Base-by-base conservation (phyloP, 1,284 basidiomycete species). In the Cryptococcus jaspeensis region DNA sequence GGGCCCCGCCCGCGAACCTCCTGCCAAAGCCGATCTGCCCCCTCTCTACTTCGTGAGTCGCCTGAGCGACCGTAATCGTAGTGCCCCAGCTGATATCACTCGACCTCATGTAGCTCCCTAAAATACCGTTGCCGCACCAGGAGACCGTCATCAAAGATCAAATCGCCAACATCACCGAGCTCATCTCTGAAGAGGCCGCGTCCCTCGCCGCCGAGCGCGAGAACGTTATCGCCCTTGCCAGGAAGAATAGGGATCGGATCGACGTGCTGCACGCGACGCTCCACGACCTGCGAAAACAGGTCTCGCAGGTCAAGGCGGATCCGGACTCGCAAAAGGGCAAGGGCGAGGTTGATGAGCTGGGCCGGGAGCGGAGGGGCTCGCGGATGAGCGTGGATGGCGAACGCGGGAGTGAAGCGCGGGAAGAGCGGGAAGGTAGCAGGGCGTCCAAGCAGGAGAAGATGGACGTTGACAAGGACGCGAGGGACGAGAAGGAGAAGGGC, bases 41-140 rank as follows among this genome's bases (percentile, higher is more conserved):
- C 72, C 74, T 5, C 59, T 78, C 4, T 74, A 72, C 56, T 78
- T 70, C 50, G 75, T 77, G 44, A 54, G 75, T 66, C 5, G 7
- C 15, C 36, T 2, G 16, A 18, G 6, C 15, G 20, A n/a, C 32
- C n/a, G 22, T 35, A 9, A 40, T 39, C 20, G 3, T 28, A 28
- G 5, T 8, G 13, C 20, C 12, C 43, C 25, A 22, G 20, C 13
- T 44, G 20, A 23, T 32, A 7, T 38, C 13, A 20, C 28, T 36
- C 40, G 41, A 38, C 40, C 23, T 39, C 3, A 13, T 18, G 12
- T 46, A 77, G 75, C 53, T 74, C 15, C 76, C 76, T 0, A 73
- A 73, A 58, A 64, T 72, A 32, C 64, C 77, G 11, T 40, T 73
- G 7, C 69, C 68, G 2, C 61, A 71, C 18, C 76, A 78, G 59